A percentile compares a stretch with the other conserved stretches of the same genome.
phyloP scores from a whole-genome alignment of 1,284 basidiomycete genomes.

The Rhodotorula glutinis region DNA sequence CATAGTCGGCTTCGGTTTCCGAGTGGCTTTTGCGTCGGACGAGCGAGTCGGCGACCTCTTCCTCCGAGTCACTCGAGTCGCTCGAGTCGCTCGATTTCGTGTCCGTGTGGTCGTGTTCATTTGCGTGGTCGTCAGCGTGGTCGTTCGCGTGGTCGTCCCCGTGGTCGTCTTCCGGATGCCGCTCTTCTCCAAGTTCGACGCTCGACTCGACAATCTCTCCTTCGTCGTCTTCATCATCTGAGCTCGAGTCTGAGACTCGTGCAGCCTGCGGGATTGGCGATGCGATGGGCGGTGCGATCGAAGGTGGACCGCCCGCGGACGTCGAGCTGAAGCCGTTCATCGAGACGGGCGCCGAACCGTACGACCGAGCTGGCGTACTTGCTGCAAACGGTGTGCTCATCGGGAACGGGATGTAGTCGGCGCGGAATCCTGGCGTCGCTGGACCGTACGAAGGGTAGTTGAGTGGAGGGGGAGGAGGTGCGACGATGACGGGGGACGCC shows the following conservation, averaged over 20 bases:
- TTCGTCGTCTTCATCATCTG: background rate
- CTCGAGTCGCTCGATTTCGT: background rate
- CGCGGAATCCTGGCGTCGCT: background rate
- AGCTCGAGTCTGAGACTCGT: background rate
- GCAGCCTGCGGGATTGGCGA: too few relatives aligned
- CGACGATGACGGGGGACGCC: background rate
- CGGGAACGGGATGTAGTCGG: background rate
- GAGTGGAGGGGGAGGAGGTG: background rate
- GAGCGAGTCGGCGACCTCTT: conserved; percentile 4
- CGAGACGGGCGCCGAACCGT: too few relatives aligned
- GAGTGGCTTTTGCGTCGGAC: background rate
- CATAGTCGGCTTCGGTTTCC: background rate
- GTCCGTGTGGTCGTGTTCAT: background rate
- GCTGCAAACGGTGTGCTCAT: background rate
- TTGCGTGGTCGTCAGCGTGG: background rate
- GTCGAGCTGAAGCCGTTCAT: too few relatives aligned
- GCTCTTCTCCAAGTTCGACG: too few relatives aligned
- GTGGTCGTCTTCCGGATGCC: too few relatives aligned
- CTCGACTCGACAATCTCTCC: too few relatives aligned
- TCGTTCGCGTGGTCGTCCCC: too few relatives aligned
- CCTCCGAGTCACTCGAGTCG: background rate
- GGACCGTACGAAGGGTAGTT: too few relatives aligned
- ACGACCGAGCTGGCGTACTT: background rate
- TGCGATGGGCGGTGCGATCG: too few relatives aligned
- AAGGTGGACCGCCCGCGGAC: too few relatives aligned